Evolutionary conservation across 2,329 filamentous ascomycete species (phyloP).

Genomic region (Penicillium rolfsii): DNA sequence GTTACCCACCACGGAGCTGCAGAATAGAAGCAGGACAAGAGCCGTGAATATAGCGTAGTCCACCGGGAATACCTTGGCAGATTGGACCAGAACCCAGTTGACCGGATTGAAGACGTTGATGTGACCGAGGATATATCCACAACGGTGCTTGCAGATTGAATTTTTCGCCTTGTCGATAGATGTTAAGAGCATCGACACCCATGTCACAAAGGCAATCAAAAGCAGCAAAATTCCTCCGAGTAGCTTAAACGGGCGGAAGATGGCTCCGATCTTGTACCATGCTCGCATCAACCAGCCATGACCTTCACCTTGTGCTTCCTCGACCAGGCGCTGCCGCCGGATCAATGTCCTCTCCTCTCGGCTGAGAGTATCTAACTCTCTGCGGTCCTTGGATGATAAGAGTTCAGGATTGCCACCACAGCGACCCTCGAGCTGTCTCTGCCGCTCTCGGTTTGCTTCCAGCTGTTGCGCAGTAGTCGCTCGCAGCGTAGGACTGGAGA

Average conservation of each 20-base stretch:
- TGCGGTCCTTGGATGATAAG: slow-evolving; percentile 80
- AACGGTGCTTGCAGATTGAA: slow-evolving; percentile 85
- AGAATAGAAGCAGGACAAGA: slow-evolving; percentile 84
- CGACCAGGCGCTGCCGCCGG: slow-evolving; percentile 82
- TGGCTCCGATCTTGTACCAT: slow-evolving; percentile 79
- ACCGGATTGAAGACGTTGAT: slow-evolving; percentile 94
- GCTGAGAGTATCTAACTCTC: slow-evolving; percentile 82
- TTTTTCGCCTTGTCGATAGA: slow-evolving; percentile 96
- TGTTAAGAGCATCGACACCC: slow-evolving; percentile 92
- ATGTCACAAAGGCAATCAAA: slow-evolving; percentile 73
- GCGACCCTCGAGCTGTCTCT: slow-evolving; percentile 86
- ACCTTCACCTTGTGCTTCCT: slow-evolving; percentile 69
- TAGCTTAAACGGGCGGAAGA: slow-evolving; percentile 87
- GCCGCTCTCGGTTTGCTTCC: slow-evolving; percentile 85
- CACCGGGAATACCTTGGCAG: slow-evolving; percentile 81
- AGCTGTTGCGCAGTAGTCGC: slow-evolving; percentile 79
- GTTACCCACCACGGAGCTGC: slow-evolving; percentile 82
- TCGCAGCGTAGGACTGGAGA: slow-evolving; percentile 78
- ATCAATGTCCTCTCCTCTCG: slow-evolving; percentile 92
- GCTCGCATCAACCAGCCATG: slow-evolving; percentile 70
- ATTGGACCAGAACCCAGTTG: slow-evolving; percentile 84
- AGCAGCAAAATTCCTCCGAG: slow-evolving; percentile 80
- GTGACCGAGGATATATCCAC: slow-evolving; percentile 86
- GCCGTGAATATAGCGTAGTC: slow-evolving; percentile 90
- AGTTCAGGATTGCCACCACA: slow-evolving; percentile 74